phyloP scores from a whole-genome alignment of 352 stramenopile genomes.

The Thraustochytrium striatum region DNA sequence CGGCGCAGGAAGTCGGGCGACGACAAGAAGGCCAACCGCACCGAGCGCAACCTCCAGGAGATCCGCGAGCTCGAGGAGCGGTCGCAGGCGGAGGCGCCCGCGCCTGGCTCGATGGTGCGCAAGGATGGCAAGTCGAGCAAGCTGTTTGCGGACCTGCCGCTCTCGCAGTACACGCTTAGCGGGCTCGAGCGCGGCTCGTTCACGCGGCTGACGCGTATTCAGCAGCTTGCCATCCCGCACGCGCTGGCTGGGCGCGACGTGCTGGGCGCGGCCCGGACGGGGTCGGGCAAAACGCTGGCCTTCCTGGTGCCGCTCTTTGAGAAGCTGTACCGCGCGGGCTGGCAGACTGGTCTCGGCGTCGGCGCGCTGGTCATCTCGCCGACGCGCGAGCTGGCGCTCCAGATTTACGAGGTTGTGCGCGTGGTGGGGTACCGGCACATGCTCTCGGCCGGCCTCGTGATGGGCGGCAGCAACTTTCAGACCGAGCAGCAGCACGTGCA shows the following conservation, averaged over 20 bases:
- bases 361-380: constrained; percentile 93
- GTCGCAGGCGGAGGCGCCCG: not conserved
- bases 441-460: constrained; percentile 92
- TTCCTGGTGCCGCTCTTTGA: constrained; percentile 64
- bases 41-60: not conserved
- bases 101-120: not conserved
- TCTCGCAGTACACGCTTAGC: constrained; percentile 70
- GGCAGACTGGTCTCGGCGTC: constrained; percentile 84
- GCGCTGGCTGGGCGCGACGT: constrained; percentile 79
- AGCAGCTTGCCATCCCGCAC: constrained; percentile 76
- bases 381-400: constrained; percentile 94
- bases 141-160: constrained; percentile 71
- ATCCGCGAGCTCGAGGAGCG: constrained; percentile 1
- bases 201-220: constrained; percentile 76
- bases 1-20: too few species aligned
- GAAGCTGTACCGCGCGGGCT: constrained; percentile 77
- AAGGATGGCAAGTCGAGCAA: constrained; percentile 22
- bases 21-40: too few species aligned
- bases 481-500: constrained; percentile 10
- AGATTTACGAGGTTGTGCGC: constrained; percentile 98
- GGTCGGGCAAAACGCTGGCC: constrained; percentile 83
- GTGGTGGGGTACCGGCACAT: constrained; percentile 87
- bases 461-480: constrained; percentile 66
- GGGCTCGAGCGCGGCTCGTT: constrained; percentile 66
- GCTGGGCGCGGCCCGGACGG: constrained; percentile 83